These are phyloP conservation scores for Collybia sordida DNA, from an alignment of 768 basidiomycete species.

Conservation along the genomic window DNA sequence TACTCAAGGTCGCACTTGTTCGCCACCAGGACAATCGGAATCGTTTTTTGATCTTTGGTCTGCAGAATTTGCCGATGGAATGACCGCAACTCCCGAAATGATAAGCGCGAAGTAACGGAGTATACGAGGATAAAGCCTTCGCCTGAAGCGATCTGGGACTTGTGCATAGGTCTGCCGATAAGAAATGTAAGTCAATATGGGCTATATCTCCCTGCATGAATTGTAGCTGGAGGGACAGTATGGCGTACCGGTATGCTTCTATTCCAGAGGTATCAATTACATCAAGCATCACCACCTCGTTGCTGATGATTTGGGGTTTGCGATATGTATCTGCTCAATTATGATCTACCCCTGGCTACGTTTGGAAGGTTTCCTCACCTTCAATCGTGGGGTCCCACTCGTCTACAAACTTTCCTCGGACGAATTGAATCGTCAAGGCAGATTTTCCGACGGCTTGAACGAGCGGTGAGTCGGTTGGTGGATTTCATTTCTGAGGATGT, in stretches of 20 bases:
- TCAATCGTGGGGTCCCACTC: constrained; percentile 96
- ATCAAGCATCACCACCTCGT: constrained; percentile 1
- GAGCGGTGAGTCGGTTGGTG: background rate
- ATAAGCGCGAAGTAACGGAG: constrained; percentile 94
- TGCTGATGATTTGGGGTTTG: no score
- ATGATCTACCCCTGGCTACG: background rate
- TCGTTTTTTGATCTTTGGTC: constrained; percentile 93
- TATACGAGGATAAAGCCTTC: constrained; percentile 98
- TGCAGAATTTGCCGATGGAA: constrained; percentile 96
- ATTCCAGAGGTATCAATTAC: background rate
- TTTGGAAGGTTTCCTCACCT: constrained; percentile 41
- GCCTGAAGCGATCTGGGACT: constrained; percentile 98
- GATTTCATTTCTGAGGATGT: background rate
- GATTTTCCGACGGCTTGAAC: constrained; percentile 63
- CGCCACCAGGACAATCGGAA: constrained; percentile 96
- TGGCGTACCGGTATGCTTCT: no score
- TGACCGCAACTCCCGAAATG: constrained; percentile 94
- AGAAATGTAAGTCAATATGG: background rate
- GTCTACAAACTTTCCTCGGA: constrained; percentile 91
- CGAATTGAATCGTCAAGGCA: constrained; percentile 96
- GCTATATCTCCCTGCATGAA: background rate
- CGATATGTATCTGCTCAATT: constrained; percentile 73
- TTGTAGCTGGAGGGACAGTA: background rate
- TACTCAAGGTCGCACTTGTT: constrained; percentile 97
- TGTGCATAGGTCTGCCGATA: constrained; percentile 83